Base-by-base conservation (phyloP, 805 yeast species). In the Ogataea pini region DNA sequence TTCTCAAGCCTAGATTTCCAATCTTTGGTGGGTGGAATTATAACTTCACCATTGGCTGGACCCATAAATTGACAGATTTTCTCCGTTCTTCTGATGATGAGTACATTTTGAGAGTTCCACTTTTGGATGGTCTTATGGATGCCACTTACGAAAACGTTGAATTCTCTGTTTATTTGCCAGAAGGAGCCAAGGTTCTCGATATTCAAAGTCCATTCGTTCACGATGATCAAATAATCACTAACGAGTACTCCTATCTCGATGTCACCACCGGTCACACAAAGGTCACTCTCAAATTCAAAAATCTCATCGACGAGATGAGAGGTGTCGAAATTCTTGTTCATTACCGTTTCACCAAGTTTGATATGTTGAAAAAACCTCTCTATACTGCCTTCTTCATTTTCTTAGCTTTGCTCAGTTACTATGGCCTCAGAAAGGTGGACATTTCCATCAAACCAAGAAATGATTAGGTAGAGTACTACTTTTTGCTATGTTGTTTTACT, bases 31-130 rank as follows among this genome's bases (percentile, higher is more conserved):
- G 91, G 36, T 94, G 99, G 99, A 78, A 83, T 60, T 92, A 89
- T 70, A 89, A 92, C 70, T 94, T 89, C 75, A 94, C 98, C 18
- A 68, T 92, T 57, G 98, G 98, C n/a, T 94, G 96, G 96, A 80
- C 84, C 42, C 78, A 81, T 54, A 70, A 74, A 17, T 68, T 91
- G 36, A 60, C 70, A 13, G 69, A 79, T 38, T 83, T 76, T 56
- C 72, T 87, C 44, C 81, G 70, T 57, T 59, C 65, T 17, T 70
- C 71, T 9, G 69, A 69, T 14, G 82, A 79, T 49, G 67, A 72
- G 12, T 88, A 80, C 62, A 62, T 86, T 10, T 69, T 86, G 27
- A 76, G 73, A 44, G 79, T 91, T 25, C 96, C 97, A 13, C 60
- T 90, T 18, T 59, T 94, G 31, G 82, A 81, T 61, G 89, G 94